Conservation (phyloP, 2,329 filamentous ascomycete genomes). For the Ophiocordyceps camponoti-saundersi region DNA sequence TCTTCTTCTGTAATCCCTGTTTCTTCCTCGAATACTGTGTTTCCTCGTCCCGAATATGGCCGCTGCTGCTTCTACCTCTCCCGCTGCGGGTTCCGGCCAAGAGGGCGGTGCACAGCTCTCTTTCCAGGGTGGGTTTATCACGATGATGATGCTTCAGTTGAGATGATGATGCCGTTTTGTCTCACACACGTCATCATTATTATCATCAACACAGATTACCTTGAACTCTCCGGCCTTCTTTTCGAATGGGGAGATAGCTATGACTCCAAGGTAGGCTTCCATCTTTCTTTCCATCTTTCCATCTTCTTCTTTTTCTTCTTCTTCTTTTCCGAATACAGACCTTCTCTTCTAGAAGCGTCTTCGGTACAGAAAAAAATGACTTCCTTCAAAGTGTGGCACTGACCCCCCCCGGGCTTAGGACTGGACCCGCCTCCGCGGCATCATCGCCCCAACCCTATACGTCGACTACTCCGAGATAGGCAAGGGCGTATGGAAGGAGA, state of each 20-base stretch:
- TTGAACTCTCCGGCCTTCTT: slow-evolving; percentile 4
- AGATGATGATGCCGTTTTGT: not conserved
- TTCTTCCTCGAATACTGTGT: not conserved
- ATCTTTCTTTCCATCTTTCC: too few relatives aligned
- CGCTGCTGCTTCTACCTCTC: not conserved
- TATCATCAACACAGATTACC: not conserved
- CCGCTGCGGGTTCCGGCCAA: not conserved
- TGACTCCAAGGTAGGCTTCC: slow-evolving; percentile 31
- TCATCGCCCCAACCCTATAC: slow-evolving; percentile 28
- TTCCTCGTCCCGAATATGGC: not conserved
- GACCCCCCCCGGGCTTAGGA: slow-evolving; percentile 16
- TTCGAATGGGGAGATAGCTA: slow-evolving; percentile 49
- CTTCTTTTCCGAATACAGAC: too few relatives aligned
- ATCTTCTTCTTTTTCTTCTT: too few relatives aligned
- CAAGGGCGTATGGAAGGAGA: slow-evolving; percentile 23
- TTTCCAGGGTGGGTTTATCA: not conserved
- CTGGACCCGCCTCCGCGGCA: slow-evolving; percentile 39
- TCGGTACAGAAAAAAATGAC: too few relatives aligned
- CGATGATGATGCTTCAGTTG: not conserved
- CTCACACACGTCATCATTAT: not conserved
- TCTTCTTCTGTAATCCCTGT: not conserved
- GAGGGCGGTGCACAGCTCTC: not conserved
- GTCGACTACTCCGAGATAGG: not conserved
- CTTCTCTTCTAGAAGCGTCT: too few relatives aligned
- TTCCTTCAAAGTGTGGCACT: not conserved